Percentiles rank a stretch among this genome's conserved stretches.
Conservation (phyloP, 805 yeast genomes). For the Suhomyces xylopsoci region DNA sequence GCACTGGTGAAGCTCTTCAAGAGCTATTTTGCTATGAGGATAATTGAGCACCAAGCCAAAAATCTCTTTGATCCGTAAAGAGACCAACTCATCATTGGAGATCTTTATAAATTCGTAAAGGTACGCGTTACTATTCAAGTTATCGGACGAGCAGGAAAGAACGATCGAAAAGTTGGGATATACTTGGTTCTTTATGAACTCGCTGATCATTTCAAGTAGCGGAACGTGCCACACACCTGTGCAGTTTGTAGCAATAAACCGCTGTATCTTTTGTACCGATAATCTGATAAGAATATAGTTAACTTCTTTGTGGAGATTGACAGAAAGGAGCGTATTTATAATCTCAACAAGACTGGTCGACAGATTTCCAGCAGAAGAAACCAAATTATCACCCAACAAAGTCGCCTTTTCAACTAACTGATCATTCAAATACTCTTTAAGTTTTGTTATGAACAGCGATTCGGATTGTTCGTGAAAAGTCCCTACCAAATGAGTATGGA, state of each 20-base stretch:
- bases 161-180: slow-evolving; percentile 32
- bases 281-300: slow-evolving; percentile 33
- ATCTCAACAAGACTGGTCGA: slow-evolving; percentile 10
- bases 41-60: slow-evolving; percentile 53
- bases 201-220: slow-evolving; percentile 27
- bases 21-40: slow-evolving; percentile 52
- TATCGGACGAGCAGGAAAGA: slow-evolving; percentile 12
- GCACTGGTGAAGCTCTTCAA: slow-evolving; percentile 57
- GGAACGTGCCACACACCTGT: slow-evolving; percentile 39
- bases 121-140: slow-evolving; percentile 10
- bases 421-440: slow-evolving; percentile 6
- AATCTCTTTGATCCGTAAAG: slow-evolving; percentile 56
- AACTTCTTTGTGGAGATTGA: slow-evolving; percentile 21
- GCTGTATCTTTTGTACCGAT: slow-evolving; percentile 34
- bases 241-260: slow-evolving; percentile 27
- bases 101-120: slow-evolving; percentile 31
- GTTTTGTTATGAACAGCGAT: slow-evolving; percentile 1
- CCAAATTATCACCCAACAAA: neutral
- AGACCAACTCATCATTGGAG: slow-evolving; percentile 37
- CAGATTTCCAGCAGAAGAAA: no score
- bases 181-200: slow-evolving; percentile 38
- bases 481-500: slow-evolving; percentile 11
- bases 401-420: slow-evolving; percentile 4
- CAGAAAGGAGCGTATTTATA: slow-evolving; percentile 14
- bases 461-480: neutral